These are phyloP conservation scores for Cichorium intybus DNA, from an alignment of 140 eudicot species.

Conservation along the genomic window DNA sequence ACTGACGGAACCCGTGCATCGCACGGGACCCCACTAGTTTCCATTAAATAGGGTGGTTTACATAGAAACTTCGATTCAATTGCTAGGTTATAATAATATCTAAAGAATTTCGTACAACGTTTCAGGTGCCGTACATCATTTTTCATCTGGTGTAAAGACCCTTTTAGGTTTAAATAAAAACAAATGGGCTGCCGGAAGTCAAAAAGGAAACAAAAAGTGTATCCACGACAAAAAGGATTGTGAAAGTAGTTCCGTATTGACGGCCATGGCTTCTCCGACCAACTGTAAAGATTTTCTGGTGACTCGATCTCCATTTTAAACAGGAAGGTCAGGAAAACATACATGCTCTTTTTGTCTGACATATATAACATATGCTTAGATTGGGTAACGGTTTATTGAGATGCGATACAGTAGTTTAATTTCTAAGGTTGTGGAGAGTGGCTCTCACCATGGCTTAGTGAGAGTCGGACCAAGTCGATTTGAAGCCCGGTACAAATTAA, in stretches of 20 bases:
- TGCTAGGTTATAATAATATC: neutral
- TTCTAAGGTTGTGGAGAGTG: no score
- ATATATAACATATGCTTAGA: neutral
- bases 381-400: neutral
- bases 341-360: neutral
- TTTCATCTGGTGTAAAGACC: neutral
- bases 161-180: neutral
- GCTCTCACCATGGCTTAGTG: no score
- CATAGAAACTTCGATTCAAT: no score
- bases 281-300: conserved; percentile 9
- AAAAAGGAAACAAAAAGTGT: conserved; percentile 12
- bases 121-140: conserved; percentile 7
- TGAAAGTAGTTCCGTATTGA: conserved; percentile 10
- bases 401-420: no score
- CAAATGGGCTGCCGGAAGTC: conserved; percentile 1
- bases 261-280: conserved; percentile 14
- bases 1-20: no score
- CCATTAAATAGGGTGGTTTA: no score
- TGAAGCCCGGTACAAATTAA: no score
- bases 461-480: no score
- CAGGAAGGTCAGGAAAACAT: neutral
- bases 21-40: no score
- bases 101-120: neutral
- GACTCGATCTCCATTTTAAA: conserved; percentile 18
- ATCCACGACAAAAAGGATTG: conserved; percentile 19